Base-by-base conservation (phyloP, 129 eudicot genomes). In the Cynara cardunculus region DNA sequence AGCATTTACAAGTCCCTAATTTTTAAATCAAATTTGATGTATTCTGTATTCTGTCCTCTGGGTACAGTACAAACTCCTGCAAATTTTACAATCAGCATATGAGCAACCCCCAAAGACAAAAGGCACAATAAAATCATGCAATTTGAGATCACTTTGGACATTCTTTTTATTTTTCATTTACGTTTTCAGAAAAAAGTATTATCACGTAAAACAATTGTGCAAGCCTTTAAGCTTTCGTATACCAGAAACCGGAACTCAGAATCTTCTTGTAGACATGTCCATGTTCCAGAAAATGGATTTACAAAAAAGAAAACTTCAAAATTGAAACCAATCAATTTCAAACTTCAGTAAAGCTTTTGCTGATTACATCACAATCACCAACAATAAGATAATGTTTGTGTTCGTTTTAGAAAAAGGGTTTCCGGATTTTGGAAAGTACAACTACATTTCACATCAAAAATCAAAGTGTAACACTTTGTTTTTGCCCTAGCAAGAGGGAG, bases 41-140 rank as follows among this genome's bases (percentile, higher is more conserved):
- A 66, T 69, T 32, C 77, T 56, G 78, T 80, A 71, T 80, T 61
- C 46, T 28, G 44, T 72, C 46, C 81, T 49, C 76, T 53, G 69
- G 66, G 13, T 41, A 64, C 46, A 77, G 14, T 59, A 65, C 75
- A 83, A 78, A 26, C 44, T 77, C 86, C 86, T 83, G 86, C 82
- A 83, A 41, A 30, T 78, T 64, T 71, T 12, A 83, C 37, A 62
- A 39, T 28, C 68, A 1, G 16, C 44, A 49, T 79, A 79, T 70
- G 61, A 80, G 62, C 62, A 76, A 46, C 80, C 72, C 37, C 31
- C 12, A 76, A 62, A 62, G 59, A 3, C 21, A 59, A 9, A 64
- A 25, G 25, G n/a, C 25, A 22, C 31, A 49, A 3, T 16, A 71
- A 22, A 49, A 79, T 6, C 6, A 61, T 21, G 7, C 18, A 34